Percentiles rank a stretch among this genome's conserved stretches.
phyloP scores from a whole-genome alignment of 176 grass and related monocot species.

The Cocos nucifera region DNA sequence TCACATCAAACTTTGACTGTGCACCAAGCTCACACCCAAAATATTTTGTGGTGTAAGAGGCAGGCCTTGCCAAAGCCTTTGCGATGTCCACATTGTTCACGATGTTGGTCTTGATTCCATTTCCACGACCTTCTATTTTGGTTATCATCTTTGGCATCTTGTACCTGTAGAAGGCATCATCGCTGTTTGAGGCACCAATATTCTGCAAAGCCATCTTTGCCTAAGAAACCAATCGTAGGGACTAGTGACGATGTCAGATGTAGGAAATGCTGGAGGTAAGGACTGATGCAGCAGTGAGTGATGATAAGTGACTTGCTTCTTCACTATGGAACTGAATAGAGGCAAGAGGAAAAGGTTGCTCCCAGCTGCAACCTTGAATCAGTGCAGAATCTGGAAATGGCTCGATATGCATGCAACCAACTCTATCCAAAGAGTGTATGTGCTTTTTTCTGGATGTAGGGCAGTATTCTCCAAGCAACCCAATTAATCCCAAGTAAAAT shows the following conservation, averaged over 20 bases:
- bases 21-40: conserved; percentile 62
- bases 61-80: conserved; percentile 60
- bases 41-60: conserved; percentile 74
- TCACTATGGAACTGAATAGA: too few relatives aligned
- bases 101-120: conserved; percentile 73
- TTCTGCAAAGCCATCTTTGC: conserved; percentile 62
- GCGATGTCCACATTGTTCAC: conserved; percentile 86
- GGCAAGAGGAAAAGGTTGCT: too few relatives aligned
- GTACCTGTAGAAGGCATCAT: conserved; percentile 90
- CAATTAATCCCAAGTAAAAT: conserved; percentile 32
- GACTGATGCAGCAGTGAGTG: too few relatives aligned
- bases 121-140: conserved; percentile 66
- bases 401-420: too few relatives aligned
- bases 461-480: conserved; percentile 35
- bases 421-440: conserved; percentile 11
- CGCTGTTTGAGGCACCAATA: conserved; percentile 80
- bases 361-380: too few relatives aligned
- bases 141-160: conserved; percentile 91
- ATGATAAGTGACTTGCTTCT: too few relatives aligned
- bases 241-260: too few relatives aligned
- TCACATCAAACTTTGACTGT: conserved; percentile 65
- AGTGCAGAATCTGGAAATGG: too few relatives aligned
- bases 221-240: too few relatives aligned
- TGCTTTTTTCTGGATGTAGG: conserved; percentile 28
- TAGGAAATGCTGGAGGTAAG: too few relatives aligned